Conservation (phyloP, 2,329 filamentous ascomycete species). For the Clarireedia homoeocarpa region DNA sequence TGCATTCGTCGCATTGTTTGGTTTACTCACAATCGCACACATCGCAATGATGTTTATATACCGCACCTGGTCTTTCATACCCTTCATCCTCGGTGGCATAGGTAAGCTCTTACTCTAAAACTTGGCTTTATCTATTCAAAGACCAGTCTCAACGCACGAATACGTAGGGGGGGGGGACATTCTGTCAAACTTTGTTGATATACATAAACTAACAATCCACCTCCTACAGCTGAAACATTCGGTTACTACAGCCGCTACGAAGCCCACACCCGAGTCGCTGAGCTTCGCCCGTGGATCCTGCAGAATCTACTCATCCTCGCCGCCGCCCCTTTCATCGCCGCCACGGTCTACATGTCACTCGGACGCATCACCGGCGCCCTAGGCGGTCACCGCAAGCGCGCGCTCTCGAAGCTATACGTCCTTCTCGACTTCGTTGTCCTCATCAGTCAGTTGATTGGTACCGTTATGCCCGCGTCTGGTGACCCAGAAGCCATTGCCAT, state of each 20-base stretch:
- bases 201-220: background rate
- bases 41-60: constrained; percentile 13
- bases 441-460: constrained; percentile 36
- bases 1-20: constrained; percentile 15
- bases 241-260: constrained; percentile 12
- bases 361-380: constrained; percentile 33
- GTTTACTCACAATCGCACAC: constrained; percentile 8
- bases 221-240: constrained; percentile 11
- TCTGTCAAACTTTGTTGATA: too few relatives aligned
- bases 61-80: constrained; percentile 16
- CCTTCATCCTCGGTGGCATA: constrained; percentile 13
- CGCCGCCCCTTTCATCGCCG: constrained; percentile 36
- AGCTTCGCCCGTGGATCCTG: constrained; percentile 30
- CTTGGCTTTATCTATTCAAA: too few relatives aligned
- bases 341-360: constrained; percentile 40
- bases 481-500: background rate
- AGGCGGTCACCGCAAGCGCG: constrained; percentile 33
- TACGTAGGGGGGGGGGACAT: too few relatives aligned
- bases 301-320: constrained; percentile 36
- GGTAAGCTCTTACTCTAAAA: constrained; percentile 5
- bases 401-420: constrained; percentile 45
- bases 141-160: too few relatives aligned
- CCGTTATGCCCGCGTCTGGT: constrained; percentile 4
- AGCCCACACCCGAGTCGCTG: background rate
- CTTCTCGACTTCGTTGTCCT: constrained; percentile 41